Evolutionary conservation across 305 asterid species (phyloP), one percentile per base, ranked within the genome.

Genomic region (Lippia alba): DNA sequence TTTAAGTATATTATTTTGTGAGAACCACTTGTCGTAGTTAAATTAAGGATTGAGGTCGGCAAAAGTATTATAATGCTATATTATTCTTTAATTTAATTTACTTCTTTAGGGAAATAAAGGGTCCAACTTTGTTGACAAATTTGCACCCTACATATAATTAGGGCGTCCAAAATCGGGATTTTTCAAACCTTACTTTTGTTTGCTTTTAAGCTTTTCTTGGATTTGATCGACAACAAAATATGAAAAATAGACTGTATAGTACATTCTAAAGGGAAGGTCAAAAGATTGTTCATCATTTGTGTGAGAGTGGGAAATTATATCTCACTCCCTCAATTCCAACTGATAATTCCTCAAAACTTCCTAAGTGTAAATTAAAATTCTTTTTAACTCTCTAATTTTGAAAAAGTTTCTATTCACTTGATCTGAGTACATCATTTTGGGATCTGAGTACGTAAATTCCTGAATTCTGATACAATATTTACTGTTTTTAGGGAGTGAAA

Each of bases 51-150:
- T 57, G 68, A 34, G 72, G 80, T 74, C 77, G 74, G 72, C 77
- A 15, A 32, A 61, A 19, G 45, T 66, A 3, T 40, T 18, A 10
- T 50, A 57, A 36, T 40, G 5, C 18, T 10, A 46, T 12, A 3
- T 63, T 15, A 46, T 15, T 24, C 2, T 48, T 0, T 15, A 49
- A n/a, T 56, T 39, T 67, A 12, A 11, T 8, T 6, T 55, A 12
- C 49, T 63, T 63, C 19, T 71, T 64, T 58, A 40, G 72, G 64
- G 54, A 9, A 11, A 2, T 10, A 12, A 64, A 44, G 67, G 78
- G 74, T 68, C 75, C 80, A 33, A 53, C 69, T 59, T 36, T 11
- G 48, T 67, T 80, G 81, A 80, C 74, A 76, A 68, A 8, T 10
- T 32, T 61, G 70, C 78, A 79, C 70, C 62, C 61, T 62, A 24